Evolutionary conservation across 257 asterid species (phyloP), one percentile per base, ranked within the genome.

Genomic region (Solanum rostratum): DNA sequence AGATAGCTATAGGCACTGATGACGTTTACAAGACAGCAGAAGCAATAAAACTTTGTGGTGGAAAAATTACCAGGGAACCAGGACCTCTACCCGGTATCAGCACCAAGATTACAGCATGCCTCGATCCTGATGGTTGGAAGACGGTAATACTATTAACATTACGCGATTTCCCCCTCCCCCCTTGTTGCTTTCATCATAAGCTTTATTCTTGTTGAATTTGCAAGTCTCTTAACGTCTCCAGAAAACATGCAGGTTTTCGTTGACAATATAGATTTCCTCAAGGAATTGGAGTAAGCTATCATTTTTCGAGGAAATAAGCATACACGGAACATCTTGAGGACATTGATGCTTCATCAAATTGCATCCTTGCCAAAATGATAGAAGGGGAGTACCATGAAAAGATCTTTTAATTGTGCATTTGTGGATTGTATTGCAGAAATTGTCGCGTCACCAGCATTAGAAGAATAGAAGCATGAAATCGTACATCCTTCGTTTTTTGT

Each of bases 91-190:
- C 99, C 29, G 98, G 99, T 19, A 92, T 96, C 63, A 92, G 78
- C 91, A 96, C 99, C 91, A 96, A 96, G 87, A 92, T 96, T 85
- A 91, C 95, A 46, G 99, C 99, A 9, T 94, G 98, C 90, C 91
- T 93, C n/a, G 99, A 96, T 90, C 99, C 97, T 88, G 99, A 96
- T 94, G 99, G 99, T 69, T 96, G 98, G 98, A 96, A 96, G 59
- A 82, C 98, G 94, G 99, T 96, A 96, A 33, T 70, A 71, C 63
- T 50, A 65, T 87, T 86, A 78, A 65, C 88, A 79, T 86, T 30
- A 66, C 60, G 39, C 39, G 15, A 65, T 29, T 9, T 46, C n/a
- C 62, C 74, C 85, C 43, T 74, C 14, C n/a, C n/a, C n/a, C n/a
- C n/a, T n/a, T n/a, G n/a, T 14, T 46, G 8, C 22, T 80, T 53